Conservation (phyloP, 257 asterid genomes). For the Leonotis leonurus region DNA sequence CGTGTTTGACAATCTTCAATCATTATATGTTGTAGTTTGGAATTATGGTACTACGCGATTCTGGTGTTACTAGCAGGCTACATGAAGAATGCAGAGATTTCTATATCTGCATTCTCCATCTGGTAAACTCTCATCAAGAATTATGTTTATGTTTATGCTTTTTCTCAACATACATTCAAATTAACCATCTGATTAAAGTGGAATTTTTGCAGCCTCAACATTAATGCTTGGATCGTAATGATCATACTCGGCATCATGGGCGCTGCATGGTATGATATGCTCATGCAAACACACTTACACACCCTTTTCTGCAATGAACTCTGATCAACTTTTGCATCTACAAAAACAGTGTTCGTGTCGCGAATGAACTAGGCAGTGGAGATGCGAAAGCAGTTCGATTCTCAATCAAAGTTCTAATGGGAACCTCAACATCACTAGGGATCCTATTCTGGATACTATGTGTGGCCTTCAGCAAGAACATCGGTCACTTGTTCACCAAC, state of each 20-base stretch:
- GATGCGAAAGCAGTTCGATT: conserved; percentile 58
- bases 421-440: conserved; percentile 41
- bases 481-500: conserved; percentile 50
- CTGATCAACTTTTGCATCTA: neutral
- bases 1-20: too few relatives aligned
- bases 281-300: neutral
- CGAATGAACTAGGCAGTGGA: conserved; percentile 76
- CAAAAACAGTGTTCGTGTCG: conserved; percentile 52
- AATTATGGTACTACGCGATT: conserved; percentile 54
- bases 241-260: conserved; percentile 55
- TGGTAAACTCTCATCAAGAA: neutral
- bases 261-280: conserved; percentile 24
- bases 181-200: neutral
- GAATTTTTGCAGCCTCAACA: conserved; percentile 31
- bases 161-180: neutral
- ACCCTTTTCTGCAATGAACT: too few relatives aligned
- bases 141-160: neutral
- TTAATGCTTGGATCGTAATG: conserved; percentile 55
- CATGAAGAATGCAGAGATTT: conserved; percentile 45
- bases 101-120: conserved; percentile 36
- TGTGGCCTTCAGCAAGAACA: conserved; percentile 40
- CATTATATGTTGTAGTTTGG: conserved; percentile 28
- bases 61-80: conserved; percentile 62
- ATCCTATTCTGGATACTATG: conserved; percentile 37
- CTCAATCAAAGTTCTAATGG: conserved; percentile 53